phyloP scores from a whole-genome alignment of 2,329 filamentous ascomycete genomes.

The Colletotrichum sp. region DNA sequence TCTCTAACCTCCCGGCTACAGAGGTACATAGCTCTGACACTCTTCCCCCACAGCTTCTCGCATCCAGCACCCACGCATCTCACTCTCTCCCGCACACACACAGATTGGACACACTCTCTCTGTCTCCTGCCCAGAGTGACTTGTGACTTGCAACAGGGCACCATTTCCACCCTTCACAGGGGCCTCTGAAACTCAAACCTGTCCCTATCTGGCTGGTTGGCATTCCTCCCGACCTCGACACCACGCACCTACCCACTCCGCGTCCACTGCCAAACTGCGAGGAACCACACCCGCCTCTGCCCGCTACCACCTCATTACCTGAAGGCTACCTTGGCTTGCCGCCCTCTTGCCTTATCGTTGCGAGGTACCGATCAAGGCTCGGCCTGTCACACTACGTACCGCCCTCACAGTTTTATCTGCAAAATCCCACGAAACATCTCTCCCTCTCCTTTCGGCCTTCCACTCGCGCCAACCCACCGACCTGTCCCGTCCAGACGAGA shows the following conservation, averaged over 20 bases:
- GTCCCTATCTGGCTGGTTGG: slow-evolving; percentile 17
- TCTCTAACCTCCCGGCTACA: neutral
- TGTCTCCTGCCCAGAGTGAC: neutral
- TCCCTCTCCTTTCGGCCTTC: slow-evolving; percentile 11
- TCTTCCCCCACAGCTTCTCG: neutral
- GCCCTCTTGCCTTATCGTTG: neutral
- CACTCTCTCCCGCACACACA: neutral
- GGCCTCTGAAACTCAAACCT: slow-evolving; percentile 20
- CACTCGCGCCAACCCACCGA: slow-evolving; percentile 10
- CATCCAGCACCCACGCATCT: neutral
- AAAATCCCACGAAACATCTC: slow-evolving; percentile 18
- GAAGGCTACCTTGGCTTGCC: neutral
- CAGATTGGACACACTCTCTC: neutral
- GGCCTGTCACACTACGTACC: slow-evolving; percentile 13
- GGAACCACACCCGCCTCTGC: neutral
- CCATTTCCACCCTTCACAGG: slow-evolving; percentile 8
- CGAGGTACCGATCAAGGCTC: neutral
- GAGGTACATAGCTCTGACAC: neutral
- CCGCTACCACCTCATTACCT: neutral
- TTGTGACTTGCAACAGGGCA: slow-evolving; percentile 1
- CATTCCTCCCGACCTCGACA: slow-evolving; percentile 2
- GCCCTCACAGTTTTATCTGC: slow-evolving; percentile 10
- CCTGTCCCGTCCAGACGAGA: neutral
- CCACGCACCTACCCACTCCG: neutral
- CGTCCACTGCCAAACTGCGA: neutral